Percentiles rank a stretch among this genome's conserved stretches.
Evolutionary conservation across 2,329 filamentous ascomycete species (phyloP).

Genomic region (Coleophoma cylindrospora): DNA sequence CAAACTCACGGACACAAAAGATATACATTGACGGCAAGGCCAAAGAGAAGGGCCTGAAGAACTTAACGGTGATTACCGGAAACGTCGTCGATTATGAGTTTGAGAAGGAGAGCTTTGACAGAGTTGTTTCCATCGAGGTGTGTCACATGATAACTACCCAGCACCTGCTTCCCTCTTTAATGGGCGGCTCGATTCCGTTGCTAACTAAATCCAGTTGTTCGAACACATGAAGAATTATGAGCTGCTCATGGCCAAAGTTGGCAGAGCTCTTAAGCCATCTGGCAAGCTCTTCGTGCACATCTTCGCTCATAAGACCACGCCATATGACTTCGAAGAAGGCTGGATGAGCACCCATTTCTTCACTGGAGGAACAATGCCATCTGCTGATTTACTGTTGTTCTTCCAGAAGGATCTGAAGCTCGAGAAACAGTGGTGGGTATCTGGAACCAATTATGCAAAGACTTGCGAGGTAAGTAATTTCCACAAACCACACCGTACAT

Average conservation of each 20-base stretch:
- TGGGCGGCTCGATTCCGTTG: not conserved
- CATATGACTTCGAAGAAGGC: constrained; percentile 66
- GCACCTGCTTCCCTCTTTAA: not conserved
- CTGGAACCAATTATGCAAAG: constrained; percentile 61
- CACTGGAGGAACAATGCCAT: constrained; percentile 68
- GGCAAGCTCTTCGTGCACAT: constrained; percentile 69
- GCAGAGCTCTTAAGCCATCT: constrained; percentile 50
- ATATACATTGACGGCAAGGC: constrained; percentile 59
- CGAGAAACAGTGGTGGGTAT: constrained; percentile 66
- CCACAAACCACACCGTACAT: no score
- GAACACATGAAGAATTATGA: constrained; percentile 77
- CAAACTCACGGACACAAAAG: constrained; percentile 66
- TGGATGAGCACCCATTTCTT: constrained; percentile 76
- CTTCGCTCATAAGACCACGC: constrained; percentile 58
- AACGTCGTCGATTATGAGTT: constrained; percentile 65
- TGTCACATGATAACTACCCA: constrained; percentile 6
- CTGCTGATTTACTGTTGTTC: constrained; percentile 59
- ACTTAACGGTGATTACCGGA: constrained; percentile 60
- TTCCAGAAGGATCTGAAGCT: constrained; percentile 60
- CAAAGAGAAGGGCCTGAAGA: constrained; percentile 47
- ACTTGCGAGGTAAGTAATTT: constrained; percentile 54
- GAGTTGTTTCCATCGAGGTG: constrained; percentile 61
- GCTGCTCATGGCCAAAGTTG: constrained; percentile 58
- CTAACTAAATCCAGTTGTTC: constrained; percentile 46
- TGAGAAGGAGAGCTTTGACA: constrained; percentile 50